phyloP scores from a whole-genome alignment of 495 filamentous ascomycete species.

The Recurvomyces mirabilis region DNA sequence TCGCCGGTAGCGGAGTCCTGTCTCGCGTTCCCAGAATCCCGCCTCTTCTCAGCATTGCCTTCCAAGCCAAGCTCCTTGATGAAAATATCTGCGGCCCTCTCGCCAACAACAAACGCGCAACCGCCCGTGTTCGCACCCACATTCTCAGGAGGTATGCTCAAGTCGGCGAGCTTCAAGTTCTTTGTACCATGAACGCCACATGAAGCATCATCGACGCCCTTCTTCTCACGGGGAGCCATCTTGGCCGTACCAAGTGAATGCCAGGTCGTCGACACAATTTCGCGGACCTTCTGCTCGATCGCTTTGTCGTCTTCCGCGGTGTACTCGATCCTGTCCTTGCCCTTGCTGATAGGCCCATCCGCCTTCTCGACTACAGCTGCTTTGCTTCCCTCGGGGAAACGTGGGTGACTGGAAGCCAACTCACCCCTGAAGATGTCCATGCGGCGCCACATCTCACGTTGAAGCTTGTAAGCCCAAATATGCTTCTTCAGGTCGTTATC shows the following conservation, averaged over 20 bases:
- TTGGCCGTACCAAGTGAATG: slow-evolving; percentile 41
- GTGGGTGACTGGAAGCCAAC: slow-evolving; percentile 38
- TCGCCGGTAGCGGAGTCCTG: no score
- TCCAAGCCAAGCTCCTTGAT: slow-evolving; percentile 37
- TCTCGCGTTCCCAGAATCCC: no score
- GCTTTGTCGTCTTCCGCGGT: slow-evolving; percentile 42
- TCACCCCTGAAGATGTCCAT: slow-evolving; percentile 45
- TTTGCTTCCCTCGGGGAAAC: slow-evolving; percentile 36
- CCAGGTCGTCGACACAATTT: slow-evolving; percentile 39
- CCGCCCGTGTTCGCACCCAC: slow-evolving; percentile 52
- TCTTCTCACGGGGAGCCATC: slow-evolving; percentile 34
- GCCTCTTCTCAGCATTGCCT: no score
- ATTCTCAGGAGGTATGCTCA: slow-evolving; percentile 45
- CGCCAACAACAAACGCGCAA: slow-evolving; percentile 47
- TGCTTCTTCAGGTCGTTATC: slow-evolving; percentile 31
- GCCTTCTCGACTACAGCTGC: slow-evolving; percentile 28
- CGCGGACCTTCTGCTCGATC: slow-evolving; percentile 37
- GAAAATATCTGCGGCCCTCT: slow-evolving; percentile 50
- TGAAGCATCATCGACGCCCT: slow-evolving; percentile 42
- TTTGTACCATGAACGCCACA: slow-evolving; percentile 40
- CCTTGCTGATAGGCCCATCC: slow-evolving; percentile 9
- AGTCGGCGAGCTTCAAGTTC: slow-evolving; percentile 38
- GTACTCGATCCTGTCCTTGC: slow-evolving; percentile 32
- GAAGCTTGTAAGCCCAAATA: slow-evolving; percentile 32
- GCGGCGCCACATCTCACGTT: slow-evolving; percentile 43